phyloP scores from a whole-genome alignment of 805 yeast genomes.

The Metschnikowia reukaufii region DNA sequence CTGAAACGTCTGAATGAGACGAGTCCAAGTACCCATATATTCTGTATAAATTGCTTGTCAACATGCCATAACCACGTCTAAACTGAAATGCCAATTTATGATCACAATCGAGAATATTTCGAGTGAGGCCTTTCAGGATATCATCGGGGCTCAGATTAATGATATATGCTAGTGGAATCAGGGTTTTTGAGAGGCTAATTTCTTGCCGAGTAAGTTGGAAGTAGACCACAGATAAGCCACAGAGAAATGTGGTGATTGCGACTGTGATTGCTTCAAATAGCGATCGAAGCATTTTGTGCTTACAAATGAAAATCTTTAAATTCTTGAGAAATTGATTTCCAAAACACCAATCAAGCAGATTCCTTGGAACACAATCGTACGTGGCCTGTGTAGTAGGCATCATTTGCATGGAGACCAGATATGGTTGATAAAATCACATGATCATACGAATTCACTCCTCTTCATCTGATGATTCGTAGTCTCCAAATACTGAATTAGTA shows the following conservation, averaged over 20 bases:
- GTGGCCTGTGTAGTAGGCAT: neutral
- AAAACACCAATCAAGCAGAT: neutral
- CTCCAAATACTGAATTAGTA: slow-evolving; percentile 2
- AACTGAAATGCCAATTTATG: slow-evolving; percentile 4
- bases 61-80: neutral
- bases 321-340: neutral
- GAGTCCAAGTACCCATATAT: slow-evolving; percentile 6
- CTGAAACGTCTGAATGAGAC: neutral
- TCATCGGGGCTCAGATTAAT: neutral
- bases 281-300: neutral
- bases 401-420: neutral
- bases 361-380: neutral
- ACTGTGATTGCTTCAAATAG: neutral
- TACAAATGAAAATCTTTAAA: neutral
- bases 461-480: slow-evolving; percentile 10
- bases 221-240: neutral
- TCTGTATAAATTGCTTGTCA: slow-evolving; percentile 9
- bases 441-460: neutral
- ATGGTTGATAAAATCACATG: neutral
- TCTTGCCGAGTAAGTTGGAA: neutral
- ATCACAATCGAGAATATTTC: neutral
- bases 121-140: too few relatives aligned
- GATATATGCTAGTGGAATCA: neutral
- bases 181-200: neutral
- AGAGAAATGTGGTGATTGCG: neutral